Evolutionary conservation across 1,284 basidiomycete genomes (phyloP).

Genomic region (Wolfiporia cocos): DNA sequence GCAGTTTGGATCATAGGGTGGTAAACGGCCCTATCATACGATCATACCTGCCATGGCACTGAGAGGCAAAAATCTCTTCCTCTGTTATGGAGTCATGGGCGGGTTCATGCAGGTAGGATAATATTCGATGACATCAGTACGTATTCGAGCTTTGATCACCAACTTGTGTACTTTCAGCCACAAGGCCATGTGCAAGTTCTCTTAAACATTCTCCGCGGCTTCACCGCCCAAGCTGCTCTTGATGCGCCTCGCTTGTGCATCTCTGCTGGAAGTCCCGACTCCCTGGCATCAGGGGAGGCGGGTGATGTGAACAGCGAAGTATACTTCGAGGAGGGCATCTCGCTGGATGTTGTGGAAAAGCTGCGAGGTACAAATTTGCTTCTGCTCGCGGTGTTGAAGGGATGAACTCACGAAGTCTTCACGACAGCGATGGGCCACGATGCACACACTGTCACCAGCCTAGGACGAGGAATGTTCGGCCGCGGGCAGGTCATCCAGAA

Average conservation of each 20-base stretch:
- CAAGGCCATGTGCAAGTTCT: constrained; percentile 94
- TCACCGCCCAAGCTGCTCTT: constrained; percentile 77
- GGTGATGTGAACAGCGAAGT: constrained; percentile 78
- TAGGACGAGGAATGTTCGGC: constrained; percentile 72
- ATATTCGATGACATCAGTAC: not conserved
- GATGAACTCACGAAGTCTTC: too few species aligned
- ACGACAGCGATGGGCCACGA: constrained; percentile 80
- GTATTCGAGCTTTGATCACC: not conserved
- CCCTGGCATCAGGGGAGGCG: constrained; percentile 42
- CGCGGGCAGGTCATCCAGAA: constrained; percentile 91
- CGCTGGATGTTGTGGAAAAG: constrained; percentile 49
- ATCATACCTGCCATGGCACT: constrained; percentile 93
- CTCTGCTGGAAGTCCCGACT: constrained; percentile 73
- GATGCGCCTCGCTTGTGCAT: constrained; percentile 97
- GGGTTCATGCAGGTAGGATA: constrained; percentile 82
- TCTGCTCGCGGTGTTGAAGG: too few species aligned
- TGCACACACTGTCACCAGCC: constrained; percentile 57
- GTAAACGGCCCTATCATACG: constrained; percentile 92
- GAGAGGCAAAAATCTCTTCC: constrained; percentile 75
- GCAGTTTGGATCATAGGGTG: constrained; percentile 37
- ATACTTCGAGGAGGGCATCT: constrained; percentile 83
- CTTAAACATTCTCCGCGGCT: constrained; percentile 86
- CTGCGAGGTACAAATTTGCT: constrained; percentile 63
- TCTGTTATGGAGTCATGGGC: constrained; percentile 92
- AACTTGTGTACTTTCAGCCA: constrained; percentile 38